phyloP scores from a whole-genome alignment of 176 grass and related monocot genomes.

The Lolium perenne region DNA sequence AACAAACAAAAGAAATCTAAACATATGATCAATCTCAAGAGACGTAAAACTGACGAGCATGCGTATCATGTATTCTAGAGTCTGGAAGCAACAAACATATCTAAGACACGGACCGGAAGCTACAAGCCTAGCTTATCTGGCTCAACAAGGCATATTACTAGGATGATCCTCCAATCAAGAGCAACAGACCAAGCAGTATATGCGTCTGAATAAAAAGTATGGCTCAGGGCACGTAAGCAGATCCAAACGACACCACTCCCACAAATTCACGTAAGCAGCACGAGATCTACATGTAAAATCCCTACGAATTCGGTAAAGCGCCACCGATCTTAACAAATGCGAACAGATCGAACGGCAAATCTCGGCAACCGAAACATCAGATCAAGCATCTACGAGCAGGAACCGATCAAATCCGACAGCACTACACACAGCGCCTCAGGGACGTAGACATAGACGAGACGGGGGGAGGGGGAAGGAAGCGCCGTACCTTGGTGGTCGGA shows the following conservation, averaged over 20 bases:
- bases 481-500: not conserved
- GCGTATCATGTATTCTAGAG: not conserved
- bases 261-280: not conserved
- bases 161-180: not conserved
- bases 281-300: not conserved
- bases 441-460: not conserved
- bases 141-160: too few relatives aligned
- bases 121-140: not conserved
- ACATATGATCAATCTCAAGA: too few relatives aligned
- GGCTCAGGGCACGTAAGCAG: not conserved
- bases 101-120: not conserved
- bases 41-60: too few relatives aligned
- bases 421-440: not conserved
- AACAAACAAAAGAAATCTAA: too few relatives aligned
- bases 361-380: not conserved
- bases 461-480: not conserved
- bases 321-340: not conserved
- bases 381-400: not conserved
- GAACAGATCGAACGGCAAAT: not conserved
- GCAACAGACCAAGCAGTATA: not conserved
- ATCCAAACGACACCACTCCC: not conserved
- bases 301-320: not conserved
- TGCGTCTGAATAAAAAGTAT: not conserved
- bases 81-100: not conserved
- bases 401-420: not conserved